phyloP scores from a whole-genome alignment of 2,329 filamentous ascomycete species.

The Beauveria sp. region DNA sequence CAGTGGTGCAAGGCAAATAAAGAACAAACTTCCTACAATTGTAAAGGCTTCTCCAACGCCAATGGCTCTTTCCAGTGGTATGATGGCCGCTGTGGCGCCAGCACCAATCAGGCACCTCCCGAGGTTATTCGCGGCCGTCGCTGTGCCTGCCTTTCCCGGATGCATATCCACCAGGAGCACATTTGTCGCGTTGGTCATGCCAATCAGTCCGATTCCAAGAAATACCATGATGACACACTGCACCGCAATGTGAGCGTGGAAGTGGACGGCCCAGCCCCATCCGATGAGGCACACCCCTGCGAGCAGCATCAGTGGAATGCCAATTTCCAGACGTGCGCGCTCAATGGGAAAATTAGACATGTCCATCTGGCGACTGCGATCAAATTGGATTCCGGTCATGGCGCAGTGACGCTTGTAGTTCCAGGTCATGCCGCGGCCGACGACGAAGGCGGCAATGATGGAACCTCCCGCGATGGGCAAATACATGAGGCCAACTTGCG shows the following conservation, averaged over 20 bases:
- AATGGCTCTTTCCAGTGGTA: slow-evolving; percentile 43
- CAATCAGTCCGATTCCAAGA: slow-evolving; percentile 41
- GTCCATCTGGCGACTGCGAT: slow-evolving; percentile 43
- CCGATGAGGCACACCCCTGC: slow-evolving; percentile 37
- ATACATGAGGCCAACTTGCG: slow-evolving; percentile 46
- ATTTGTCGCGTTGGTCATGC: slow-evolving; percentile 45
- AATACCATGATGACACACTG: slow-evolving; percentile 39
- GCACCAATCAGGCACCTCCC: slow-evolving; percentile 49
- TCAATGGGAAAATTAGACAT: slow-evolving; percentile 44
- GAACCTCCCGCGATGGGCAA: slow-evolving; percentile 43
- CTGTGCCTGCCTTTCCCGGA: slow-evolving; percentile 42
- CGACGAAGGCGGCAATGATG: slow-evolving; percentile 35
- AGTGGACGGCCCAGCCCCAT: slow-evolving; percentile 47
- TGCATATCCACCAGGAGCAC: slow-evolving; percentile 50
- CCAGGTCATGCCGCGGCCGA: slow-evolving; percentile 54
- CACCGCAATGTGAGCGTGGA: slow-evolving; percentile 34
- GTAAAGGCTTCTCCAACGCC: slow-evolving; percentile 46
- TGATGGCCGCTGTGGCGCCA: slow-evolving; percentile 41
- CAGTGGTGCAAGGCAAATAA: slow-evolving; percentile 32
- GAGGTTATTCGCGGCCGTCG: slow-evolving; percentile 50
- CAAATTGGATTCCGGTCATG: slow-evolving; percentile 43
- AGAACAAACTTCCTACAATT: slow-evolving; percentile 35
- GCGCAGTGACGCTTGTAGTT: slow-evolving; percentile 58
- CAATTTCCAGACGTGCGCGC: slow-evolving; percentile 40
- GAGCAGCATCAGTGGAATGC: slow-evolving; percentile 43